Conservation (phyloP, 2,329 filamentous ascomycete species). For the Exophiala xenobiotica region DNA sequence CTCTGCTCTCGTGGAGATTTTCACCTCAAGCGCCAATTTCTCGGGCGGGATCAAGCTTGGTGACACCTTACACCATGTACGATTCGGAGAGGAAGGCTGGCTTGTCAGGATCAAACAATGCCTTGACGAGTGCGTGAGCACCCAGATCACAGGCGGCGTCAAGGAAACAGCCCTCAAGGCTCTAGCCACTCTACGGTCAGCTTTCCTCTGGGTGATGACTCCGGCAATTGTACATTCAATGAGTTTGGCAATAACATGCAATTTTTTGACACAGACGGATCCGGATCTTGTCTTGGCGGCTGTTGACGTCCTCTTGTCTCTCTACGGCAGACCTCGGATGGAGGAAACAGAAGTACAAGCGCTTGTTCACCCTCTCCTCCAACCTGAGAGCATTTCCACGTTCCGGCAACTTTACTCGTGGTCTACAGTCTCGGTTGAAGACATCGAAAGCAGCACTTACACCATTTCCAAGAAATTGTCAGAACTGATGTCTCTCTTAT, state of each 20-base stretch:
- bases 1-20: conserved; percentile 88
- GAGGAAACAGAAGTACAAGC: conserved; percentile 74
- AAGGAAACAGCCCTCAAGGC: conserved; percentile 72
- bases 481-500: conserved; percentile 84
- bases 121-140: conserved; percentile 69
- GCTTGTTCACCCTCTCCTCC: conserved; percentile 77
- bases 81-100: conserved; percentile 84
- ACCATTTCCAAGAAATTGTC: conserved; percentile 89
- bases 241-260: conserved; percentile 69
- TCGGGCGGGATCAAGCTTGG: conserved; percentile 70
- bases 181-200: conserved; percentile 72
- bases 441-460: conserved; percentile 90
- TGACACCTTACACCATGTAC: conserved; percentile 66
- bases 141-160: conserved; percentile 62
- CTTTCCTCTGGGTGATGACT: conserved; percentile 84
- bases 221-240: conserved; percentile 72
- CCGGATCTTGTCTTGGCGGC: conserved; percentile 74
- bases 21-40: conserved; percentile 75
- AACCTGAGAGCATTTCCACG: conserved; percentile 66
- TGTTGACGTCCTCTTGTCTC: conserved; percentile 77
- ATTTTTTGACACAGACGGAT: conserved; percentile 67
- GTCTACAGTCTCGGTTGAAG: conserved; percentile 74
- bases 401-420: conserved; percentile 74
- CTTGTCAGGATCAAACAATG: conserved; percentile 72
- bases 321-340: conserved; percentile 74